Conservation (phyloP, 768 basidiomycete genomes). For the Trametes elegans region DNA sequence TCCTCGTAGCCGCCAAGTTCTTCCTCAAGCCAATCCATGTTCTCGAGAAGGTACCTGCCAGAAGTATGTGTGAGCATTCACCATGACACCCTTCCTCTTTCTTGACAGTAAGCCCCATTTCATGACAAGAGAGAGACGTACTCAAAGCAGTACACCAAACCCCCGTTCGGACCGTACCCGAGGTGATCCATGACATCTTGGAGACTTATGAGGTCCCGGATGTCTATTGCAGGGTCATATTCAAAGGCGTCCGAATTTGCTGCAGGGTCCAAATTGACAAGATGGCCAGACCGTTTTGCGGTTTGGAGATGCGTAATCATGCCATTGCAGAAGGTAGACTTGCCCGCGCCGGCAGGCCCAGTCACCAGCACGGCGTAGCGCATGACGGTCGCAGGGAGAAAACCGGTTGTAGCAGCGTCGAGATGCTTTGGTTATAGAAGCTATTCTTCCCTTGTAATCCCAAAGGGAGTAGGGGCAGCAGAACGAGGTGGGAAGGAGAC, state of each 20-base stretch:
- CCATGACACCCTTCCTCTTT: no score
- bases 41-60: constrained; percentile 87
- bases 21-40: constrained; percentile 98
- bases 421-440: background rate
- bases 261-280: constrained; percentile 97
- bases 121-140: constrained; percentile 47
- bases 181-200: constrained; percentile 97
- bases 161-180: constrained; percentile 95
- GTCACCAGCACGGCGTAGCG: constrained; percentile 87
- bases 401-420: background rate
- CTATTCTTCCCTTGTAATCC: background rate
- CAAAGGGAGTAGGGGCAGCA: background rate
- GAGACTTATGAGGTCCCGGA: constrained; percentile 86
- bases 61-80: no score
- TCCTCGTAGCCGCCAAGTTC: constrained; percentile 93
- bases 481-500: background rate
- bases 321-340: constrained; percentile 89
- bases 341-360: constrained; percentile 98
- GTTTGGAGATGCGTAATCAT: constrained; percentile 87
- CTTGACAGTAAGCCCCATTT: no score
- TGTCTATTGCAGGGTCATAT: constrained; percentile 90
- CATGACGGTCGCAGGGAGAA: constrained; percentile 46
- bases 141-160: constrained; percentile 98
- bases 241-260: constrained; percentile 86
- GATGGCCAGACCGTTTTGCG: constrained; percentile 80